phyloP scores from a whole-genome alignment of 2,329 filamentous ascomycete genomes.

The Hortaea sp. region DNA sequence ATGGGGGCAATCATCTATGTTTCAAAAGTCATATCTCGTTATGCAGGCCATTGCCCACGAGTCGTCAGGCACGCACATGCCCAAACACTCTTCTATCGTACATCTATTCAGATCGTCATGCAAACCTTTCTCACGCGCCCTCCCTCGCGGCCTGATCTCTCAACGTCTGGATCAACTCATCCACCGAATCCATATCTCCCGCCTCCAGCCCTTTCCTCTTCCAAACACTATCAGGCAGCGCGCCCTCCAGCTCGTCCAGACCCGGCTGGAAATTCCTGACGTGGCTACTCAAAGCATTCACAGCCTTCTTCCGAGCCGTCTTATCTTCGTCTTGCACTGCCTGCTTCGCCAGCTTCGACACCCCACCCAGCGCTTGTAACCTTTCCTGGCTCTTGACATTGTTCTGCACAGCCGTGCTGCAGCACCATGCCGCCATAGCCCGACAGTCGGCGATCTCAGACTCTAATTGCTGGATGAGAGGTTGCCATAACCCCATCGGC shows the following conservation, averaged over 20 bases:
- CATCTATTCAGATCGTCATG: too few species aligned
- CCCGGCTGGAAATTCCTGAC: slow-evolving; percentile 82
- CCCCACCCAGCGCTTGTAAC: slow-evolving; percentile 51
- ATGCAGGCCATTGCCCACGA: too few species aligned
- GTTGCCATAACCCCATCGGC: slow-evolving; percentile 68
- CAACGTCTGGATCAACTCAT: slow-evolving; percentile 34
- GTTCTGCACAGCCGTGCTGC: slow-evolving; percentile 93
- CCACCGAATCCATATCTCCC: slow-evolving; percentile 75
- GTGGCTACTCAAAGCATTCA: slow-evolving; percentile 78
- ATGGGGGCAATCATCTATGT: too few species aligned
- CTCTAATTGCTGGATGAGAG: slow-evolving; percentile 60
- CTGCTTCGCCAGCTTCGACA: slow-evolving; percentile 60
- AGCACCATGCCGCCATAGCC: slow-evolving; percentile 84
- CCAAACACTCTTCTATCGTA: too few species aligned
- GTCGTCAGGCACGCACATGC: too few species aligned
- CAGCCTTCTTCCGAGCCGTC: slow-evolving; percentile 70
- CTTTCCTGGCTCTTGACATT: slow-evolving; percentile 77
- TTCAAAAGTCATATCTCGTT: too few species aligned
- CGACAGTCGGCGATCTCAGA: slow-evolving; percentile 63
- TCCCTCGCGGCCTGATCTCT: slow-evolving; percentile 18
- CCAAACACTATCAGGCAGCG: slow-evolving; percentile 52
- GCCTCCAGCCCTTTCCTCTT: slow-evolving; percentile 58
- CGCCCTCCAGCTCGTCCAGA: slow-evolving; percentile 55
- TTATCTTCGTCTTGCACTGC: slow-evolving; percentile 49
- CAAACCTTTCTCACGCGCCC: not conserved